Percentiles rank a stretch among this genome's conserved stretches.
These are phyloP conservation scores for Recurvomyces mirabilis DNA, from an alignment of 495 filamentous ascomycete species.

Conservation along the genomic window DNA sequence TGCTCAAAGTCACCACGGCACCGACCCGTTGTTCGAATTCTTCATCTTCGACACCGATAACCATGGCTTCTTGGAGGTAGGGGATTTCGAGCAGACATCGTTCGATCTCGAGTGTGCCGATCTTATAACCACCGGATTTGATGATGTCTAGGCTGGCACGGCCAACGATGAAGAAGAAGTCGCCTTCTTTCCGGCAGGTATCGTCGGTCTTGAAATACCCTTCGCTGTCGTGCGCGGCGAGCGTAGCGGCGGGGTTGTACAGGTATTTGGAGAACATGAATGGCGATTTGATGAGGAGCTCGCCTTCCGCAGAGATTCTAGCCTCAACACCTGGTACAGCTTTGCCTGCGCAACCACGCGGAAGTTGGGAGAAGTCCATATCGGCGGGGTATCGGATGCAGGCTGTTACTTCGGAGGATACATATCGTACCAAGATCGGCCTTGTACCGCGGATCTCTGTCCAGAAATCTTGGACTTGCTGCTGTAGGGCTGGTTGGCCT, in stretches of 20 bases:
- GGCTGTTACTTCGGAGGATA: too few relatives aligned
- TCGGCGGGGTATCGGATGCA: too few relatives aligned
- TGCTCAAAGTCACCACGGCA: constrained; percentile 24
- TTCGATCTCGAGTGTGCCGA: constrained; percentile 37
- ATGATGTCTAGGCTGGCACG: constrained; percentile 38
- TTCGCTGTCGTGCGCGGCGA: constrained; percentile 35
- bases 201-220: constrained; percentile 41
- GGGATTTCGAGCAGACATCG: constrained; percentile 37
- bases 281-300: constrained; percentile 83
- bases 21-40: constrained; percentile 27
- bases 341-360: too few relatives aligned
- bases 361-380: too few relatives aligned
- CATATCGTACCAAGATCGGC: too few relatives aligned
- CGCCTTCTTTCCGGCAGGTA: constrained; percentile 34
- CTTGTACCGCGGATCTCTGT: too few relatives aligned
- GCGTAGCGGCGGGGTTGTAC: constrained; percentile 81
- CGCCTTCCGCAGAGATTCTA: too few relatives aligned
- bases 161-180: constrained; percentile 40
- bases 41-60: constrained; percentile 33
- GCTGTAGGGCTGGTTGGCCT: constrained; percentile 77
- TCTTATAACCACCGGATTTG: constrained; percentile 38
- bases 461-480: too few relatives aligned
- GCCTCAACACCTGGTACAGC: too few relatives aligned
- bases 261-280: constrained; percentile 90
- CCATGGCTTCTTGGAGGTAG: constrained; percentile 14